Percentiles rank a stretch among this genome's conserved stretches.
These are phyloP conservation scores for Iris pallida DNA, from an alignment of 116 monocot species.

Conservation along the genomic window DNA sequence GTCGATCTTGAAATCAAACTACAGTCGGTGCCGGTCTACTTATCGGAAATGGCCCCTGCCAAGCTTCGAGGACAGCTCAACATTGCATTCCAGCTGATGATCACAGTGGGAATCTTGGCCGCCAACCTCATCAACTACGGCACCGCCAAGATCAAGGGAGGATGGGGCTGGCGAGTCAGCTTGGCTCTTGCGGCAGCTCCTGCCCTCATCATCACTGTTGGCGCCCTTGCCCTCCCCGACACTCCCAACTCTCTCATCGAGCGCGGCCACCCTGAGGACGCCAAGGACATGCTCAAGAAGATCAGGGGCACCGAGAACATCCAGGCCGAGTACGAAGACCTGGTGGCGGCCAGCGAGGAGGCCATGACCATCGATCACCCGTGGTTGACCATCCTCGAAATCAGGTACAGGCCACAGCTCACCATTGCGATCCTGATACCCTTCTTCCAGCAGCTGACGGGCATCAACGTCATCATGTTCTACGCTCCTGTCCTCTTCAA, in stretches of 20 bases:
- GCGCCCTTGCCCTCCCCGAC: slow-evolving; percentile 13
- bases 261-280: slow-evolving; percentile 2
- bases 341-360: slow-evolving; percentile 30
- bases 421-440: slow-evolving; percentile 37
- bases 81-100: slow-evolving; percentile 10
- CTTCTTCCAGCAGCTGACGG: slow-evolving; percentile 38
- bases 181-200: slow-evolving; percentile 13
- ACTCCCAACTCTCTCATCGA: slow-evolving; percentile 18
- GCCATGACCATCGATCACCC: slow-evolving; percentile 23
- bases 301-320: slow-evolving; percentile 18
- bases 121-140: slow-evolving; percentile 18
- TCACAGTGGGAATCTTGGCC: slow-evolving; percentile 3
- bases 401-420: slow-evolving; percentile 33
- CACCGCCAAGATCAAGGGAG: slow-evolving; percentile 2
- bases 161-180: slow-evolving; percentile 15
- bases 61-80: slow-evolving; percentile 4
- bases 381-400: slow-evolving; percentile 22
- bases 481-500: slow-evolving; percentile 40
- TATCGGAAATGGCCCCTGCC: slow-evolving; percentile 14
- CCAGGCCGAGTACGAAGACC: slow-evolving; percentile 25
- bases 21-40: slow-evolving; percentile 17
- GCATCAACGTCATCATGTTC: slow-evolving; percentile 36
- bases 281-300: slow-evolving; percentile 7
- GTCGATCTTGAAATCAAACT: neutral
- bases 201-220: slow-evolving; percentile 5